A percentile compares a stretch with the other conserved stretches of the same genome.
phyloP scores from a whole-genome alignment of 495 filamentous ascomycete species.

The Podospora australis region DNA sequence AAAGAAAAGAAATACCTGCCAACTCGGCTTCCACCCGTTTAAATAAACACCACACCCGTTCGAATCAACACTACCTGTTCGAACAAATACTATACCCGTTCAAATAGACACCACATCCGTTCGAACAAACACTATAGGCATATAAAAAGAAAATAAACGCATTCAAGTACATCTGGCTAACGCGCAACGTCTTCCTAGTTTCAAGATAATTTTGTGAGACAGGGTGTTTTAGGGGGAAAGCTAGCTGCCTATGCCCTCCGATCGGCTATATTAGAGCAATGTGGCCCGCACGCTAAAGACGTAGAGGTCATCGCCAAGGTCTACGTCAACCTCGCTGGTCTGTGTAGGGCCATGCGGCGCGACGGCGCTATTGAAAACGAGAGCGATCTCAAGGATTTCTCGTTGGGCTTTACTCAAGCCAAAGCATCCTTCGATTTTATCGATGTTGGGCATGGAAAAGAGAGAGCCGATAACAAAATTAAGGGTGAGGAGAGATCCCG shows the following conservation, averaged over 20 bases:
- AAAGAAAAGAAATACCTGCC: no score
- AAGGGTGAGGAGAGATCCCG: constrained; percentile 39
- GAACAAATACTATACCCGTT: no score
- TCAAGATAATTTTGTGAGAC: constrained; percentile 54
- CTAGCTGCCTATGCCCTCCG: constrained; percentile 60
- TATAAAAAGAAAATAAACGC: no score
- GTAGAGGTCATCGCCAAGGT: constrained; percentile 60
- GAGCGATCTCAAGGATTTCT: constrained; percentile 57
- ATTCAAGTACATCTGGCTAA: no score
- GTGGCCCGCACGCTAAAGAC: constrained; percentile 38
- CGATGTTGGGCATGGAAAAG: constrained; percentile 65
- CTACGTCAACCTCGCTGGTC: constrained; percentile 61
- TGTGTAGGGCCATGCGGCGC: constrained; percentile 54
- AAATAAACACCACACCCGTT: no score
- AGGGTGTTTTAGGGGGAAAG: constrained; percentile 64
- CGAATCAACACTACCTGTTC: no score
- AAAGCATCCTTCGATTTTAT: constrained; percentile 67
- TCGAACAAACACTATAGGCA: no score
- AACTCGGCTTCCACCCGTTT: no score
- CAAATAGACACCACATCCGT: no score
- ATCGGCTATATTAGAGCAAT: constrained; percentile 44
- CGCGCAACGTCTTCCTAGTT: constrained; percentile 51
- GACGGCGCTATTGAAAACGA: constrained; percentile 51
- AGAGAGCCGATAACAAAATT: constrained; percentile 67
- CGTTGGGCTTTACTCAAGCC: constrained; percentile 68